Base-by-base conservation (phyloP, 2,329 filamentous ascomycete genomes). In the Knufia fluminis region DNA sequence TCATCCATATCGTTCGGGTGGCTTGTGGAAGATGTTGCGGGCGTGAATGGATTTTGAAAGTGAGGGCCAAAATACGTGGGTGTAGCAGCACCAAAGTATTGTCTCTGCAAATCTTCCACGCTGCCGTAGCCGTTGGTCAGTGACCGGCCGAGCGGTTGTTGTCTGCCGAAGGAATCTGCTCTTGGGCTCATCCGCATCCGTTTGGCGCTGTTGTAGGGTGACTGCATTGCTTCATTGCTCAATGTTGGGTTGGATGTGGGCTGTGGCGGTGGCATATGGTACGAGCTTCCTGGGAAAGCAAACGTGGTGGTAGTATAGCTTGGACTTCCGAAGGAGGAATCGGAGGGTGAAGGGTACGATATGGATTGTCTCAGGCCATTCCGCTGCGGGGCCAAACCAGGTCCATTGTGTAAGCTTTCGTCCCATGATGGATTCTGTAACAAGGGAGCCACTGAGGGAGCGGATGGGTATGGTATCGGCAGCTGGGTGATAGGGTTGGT, bases 1-100 rank as follows among this genome's bases (percentile, higher is more conserved):
- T 75, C 57, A 49, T 76, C 72, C 22, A 51, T 52, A 38, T 23
- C 69, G 60, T 43, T 68, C 62, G 14, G 66, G 23, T 48, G 31
- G 33, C 45, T 42, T 4, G 49, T 49, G 14, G 64, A 66, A 2
- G 69, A 67, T 6, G 69, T 66, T 1, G 65, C 65, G 14, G 71
- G 68, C 2, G 66, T 75, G 50, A 66, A 60, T 22, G 66, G 72
- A 28, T 61, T 66, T 20, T 55, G 66, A 6, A 59, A 58, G 9
- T 65, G 49, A 22, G 57, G 57, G 16, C 52, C 50, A 26, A 58
- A 56, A 23, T 41, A 26, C 16, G 53, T 54, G 4, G 55, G 54
- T 10, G 57, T 60, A 26, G 53, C 46, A 3, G 58, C 53, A 24
- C 56, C 52, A 44, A 57, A 57, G 23, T 55, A 55, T 28, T 54